Percentiles rank a stretch among this genome's conserved stretches.
These are phyloP conservation scores for Mycosphaerella arachidis DNA, from an alignment of 2,329 filamentous ascomycete genomes.

Conservation along the genomic window DNA sequence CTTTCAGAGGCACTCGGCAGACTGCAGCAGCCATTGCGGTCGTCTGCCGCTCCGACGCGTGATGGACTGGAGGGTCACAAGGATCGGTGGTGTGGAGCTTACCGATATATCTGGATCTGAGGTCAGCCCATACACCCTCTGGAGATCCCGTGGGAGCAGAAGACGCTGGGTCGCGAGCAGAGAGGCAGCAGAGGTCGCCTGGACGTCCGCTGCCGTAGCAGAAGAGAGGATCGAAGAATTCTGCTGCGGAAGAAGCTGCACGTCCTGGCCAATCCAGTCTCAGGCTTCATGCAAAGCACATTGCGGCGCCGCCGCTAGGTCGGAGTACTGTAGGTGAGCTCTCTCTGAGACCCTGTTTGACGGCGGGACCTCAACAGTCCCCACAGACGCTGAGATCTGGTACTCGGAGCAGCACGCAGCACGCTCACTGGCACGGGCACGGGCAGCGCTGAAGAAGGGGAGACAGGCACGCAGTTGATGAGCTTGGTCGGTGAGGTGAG, in stretches of 20 bases:
- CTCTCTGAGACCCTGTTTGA: not conserved
- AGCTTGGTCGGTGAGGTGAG: not conserved
- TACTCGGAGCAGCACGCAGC: not conserved
- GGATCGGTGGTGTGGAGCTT: not conserved
- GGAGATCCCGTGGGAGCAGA: not conserved
- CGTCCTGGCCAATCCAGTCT: not conserved
- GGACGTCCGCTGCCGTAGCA: not conserved
- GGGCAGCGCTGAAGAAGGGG: not conserved
- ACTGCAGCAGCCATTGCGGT: not conserved
- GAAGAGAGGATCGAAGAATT: not conserved
- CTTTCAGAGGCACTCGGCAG: not conserved
- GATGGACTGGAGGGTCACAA: slow-evolving; percentile 1
- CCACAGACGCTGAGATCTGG: not conserved
- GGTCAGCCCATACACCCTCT: slow-evolving; percentile 3
- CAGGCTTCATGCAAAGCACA: not conserved
- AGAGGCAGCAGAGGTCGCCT: not conserved
- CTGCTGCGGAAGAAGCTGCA: slow-evolving; percentile 1
- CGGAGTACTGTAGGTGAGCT: not conserved
- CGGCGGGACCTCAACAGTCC: not conserved
- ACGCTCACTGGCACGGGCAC: not conserved
- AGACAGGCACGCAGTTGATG: not conserved
- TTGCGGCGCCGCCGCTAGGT: not conserved
- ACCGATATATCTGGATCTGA: slow-evolving; percentile 3
- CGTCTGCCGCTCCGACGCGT: not conserved
- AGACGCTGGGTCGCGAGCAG: not conserved